phyloP scores from a whole-genome alignment of 495 filamentous ascomycete genomes.

The Aspergillus asperescens region DNA sequence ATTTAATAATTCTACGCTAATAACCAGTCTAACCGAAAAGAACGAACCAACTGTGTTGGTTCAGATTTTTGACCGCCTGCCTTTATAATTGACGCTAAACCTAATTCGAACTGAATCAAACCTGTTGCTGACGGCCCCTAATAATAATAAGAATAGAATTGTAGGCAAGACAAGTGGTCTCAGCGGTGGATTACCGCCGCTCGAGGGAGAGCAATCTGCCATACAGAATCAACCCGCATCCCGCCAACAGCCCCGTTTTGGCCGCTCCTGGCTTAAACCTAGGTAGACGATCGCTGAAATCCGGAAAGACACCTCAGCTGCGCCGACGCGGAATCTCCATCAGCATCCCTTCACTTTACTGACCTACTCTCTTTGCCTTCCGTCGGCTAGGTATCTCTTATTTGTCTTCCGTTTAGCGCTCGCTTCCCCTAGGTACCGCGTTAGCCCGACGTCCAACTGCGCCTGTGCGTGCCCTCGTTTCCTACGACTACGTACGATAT shows the following conservation, averaged over 20 bases:
- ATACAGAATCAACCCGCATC: slow-evolving; percentile 11
- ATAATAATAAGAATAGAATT: background rate
- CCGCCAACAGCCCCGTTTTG: slow-evolving; percentile 13
- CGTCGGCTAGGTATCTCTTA: background rate
- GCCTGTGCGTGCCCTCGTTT: background rate
- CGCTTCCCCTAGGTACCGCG: background rate
- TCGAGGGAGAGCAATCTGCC: slow-evolving; percentile 3
- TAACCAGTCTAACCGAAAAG: no score
- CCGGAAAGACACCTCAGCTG: slow-evolving; percentile 11
- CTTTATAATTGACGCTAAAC: no score
- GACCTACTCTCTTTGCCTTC: slow-evolving; percentile 7
- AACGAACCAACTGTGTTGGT: no score
- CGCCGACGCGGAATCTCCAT: background rate
- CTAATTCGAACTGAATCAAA: background rate
- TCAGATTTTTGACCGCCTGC: no score
- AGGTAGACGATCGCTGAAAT: slow-evolving; percentile 2
- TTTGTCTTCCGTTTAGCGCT: background rate
- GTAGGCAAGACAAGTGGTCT: background rate
- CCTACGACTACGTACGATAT: background rate
- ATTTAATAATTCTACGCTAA: no score
- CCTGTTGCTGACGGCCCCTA: background rate
- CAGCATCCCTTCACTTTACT: background rate
- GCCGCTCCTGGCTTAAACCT: slow-evolving; percentile 8
- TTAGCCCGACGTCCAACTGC: background rate
- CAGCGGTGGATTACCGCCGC: background rate